Conservation (phyloP, 305 asterid genomes). For the Fraxinus angustifolia region DNA sequence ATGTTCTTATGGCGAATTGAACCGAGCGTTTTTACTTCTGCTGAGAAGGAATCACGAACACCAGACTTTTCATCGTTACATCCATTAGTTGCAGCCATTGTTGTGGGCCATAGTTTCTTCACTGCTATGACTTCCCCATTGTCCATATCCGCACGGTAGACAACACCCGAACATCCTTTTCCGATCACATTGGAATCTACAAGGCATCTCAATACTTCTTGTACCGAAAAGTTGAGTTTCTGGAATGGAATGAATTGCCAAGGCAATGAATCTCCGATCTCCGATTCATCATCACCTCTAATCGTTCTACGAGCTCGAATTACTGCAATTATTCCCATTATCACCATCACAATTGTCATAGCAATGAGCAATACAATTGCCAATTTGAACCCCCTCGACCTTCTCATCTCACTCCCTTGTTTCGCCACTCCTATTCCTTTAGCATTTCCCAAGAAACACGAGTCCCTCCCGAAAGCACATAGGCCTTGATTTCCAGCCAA, state of each 20-base stretch:
- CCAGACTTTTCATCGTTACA: constrained; percentile 31
- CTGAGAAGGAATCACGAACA: constrained; percentile 68
- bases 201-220: constrained; percentile 53
- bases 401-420: constrained; percentile 14
- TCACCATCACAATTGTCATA: constrained; percentile 44
- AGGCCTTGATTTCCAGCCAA: constrained; percentile 62
- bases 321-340: constrained; percentile 56
- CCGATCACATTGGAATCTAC: constrained; percentile 76
- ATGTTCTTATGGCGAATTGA: constrained; percentile 78
- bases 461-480: constrained; percentile 54
- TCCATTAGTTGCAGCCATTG: constrained; percentile 28
- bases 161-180: constrained; percentile 90
- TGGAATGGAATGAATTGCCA: constrained; percentile 85
- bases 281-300: constrained; percentile 53
- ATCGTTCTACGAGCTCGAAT: constrained; percentile 45
- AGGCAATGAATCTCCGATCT: constrained; percentile 48
- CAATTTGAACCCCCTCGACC: constrained; percentile 57
- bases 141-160: constrained; percentile 64
- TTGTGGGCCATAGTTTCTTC: constrained; percentile 71
- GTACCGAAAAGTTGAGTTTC: constrained; percentile 58
- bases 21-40: constrained; percentile 75
- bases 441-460: constrained; percentile 50
- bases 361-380: constrained; percentile 50
- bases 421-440: constrained; percentile 25
- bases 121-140: constrained; percentile 72